Base-by-base conservation (phyloP, 306 rosid genomes). In the Oxytropis ochrocephala region DNA sequence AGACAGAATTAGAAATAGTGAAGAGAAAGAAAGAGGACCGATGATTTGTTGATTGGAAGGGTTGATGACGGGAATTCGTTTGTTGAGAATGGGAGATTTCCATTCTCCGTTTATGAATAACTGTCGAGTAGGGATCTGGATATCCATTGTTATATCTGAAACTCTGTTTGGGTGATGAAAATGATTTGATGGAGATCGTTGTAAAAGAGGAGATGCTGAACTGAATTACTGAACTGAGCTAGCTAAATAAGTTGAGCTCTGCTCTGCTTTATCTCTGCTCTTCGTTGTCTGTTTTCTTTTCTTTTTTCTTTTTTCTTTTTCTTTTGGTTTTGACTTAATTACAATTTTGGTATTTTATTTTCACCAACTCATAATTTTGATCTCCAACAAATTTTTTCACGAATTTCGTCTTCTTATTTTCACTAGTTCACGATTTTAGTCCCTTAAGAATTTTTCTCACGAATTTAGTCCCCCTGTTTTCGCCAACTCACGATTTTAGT, bases 21-120 rank as follows among this genome's bases (percentile, higher is more conserved):
- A 2, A 8, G 5, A 53, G n/a, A 12, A 14, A 16, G 6, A 72
- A 14, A 75, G 21, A 7, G 12, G 54, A 92, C 98, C 98, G 14
- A 91, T 85, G 52, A 54, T 81, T 43, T 82, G 58, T 64, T 94
- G 87, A 12, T 89, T 87, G 65, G 97, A 7, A 0, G 99, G 97
- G 59, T 88, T 94, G 92, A 94, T 62, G 78, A 94, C 3, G 48
- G 97, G 91, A 71, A 94, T 85, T 53, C 97, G 90, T 56, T 84
- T 88, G 74, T 68, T 85, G 54, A 82, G 96, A 2, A 38, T 38
- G 5, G 99, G 96, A 8, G 77, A 58, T 57, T 72, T 88, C 99
- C 99, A 94, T 53, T 88, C 87, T 52, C 99, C 99, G 38, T 80
- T 79, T 54, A 94, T 91, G 88, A 90, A 94, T 4, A 94, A 82